Evolutionary conservation across 129 eudicot genomes (phyloP), one percentile per base, ranked within the genome.

Genomic region (Helichrysum umbraculigerum): DNA sequence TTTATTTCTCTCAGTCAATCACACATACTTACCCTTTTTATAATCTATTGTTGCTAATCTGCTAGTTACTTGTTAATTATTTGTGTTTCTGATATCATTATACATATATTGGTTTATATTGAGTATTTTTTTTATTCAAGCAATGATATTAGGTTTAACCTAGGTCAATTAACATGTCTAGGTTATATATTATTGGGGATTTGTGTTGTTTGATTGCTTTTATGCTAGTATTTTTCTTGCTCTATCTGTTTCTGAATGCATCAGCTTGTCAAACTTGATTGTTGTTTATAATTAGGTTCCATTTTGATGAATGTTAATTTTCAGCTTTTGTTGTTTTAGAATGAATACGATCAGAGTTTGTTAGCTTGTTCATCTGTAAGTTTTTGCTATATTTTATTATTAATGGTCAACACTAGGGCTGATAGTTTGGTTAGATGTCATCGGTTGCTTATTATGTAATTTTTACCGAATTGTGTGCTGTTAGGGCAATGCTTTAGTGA

Each of bases 181-280:
- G 54, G 54, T 47, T 47, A 47, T 14, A 20, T 70, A 73, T 64
- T 9, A 47, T 75, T 44, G 47, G 34, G 61, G 71, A 75, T 63
- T 75, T 75, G 50, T 63, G 42, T 61, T 41, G 51, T 63, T 75
- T 75, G 79, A 75, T 30, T 60, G 5, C 33, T n/a, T 30, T 30
- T 30, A 32, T 44, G 20, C 3, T 75, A 14, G 5, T 47, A 47
- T n/a, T n/a, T n/a, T 47, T 47, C n/a, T 11, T 47, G 62, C 19
- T 44, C 66, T 21, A 17, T 44, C 8, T 74, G 79, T 44, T 64
- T 63, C 21, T 61, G 54, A 47, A 47, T 47, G 54, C 54, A 11
- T 5, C 54, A 47, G 54, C 17, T 47, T 47, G 14, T 14, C 3
- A 14, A 12, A 4, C 5, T 12, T 47, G 54, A 47, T 47, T 47